Evolutionary conservation across 2,329 filamentous ascomycete species (phyloP), one percentile per base, ranked within the genome.

Genomic region (Cladophialophora yegresii): DNA sequence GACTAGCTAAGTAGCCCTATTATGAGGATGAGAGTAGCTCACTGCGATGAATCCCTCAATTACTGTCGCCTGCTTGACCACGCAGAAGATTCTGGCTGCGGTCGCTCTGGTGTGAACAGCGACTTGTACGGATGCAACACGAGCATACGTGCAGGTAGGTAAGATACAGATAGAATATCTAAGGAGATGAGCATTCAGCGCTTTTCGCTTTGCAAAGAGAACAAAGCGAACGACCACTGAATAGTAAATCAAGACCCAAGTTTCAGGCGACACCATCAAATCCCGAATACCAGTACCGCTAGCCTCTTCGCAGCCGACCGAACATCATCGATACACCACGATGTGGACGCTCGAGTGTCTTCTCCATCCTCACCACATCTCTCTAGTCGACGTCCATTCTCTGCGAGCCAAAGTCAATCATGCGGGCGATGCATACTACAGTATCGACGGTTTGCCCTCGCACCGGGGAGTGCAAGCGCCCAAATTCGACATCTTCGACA

Each of bases 401-500:
- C 36, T 65, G 23, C 58, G 63, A 8, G 63, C 58, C 12, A 65
- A 62, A 54, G 54, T 65, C 49, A 47, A 58, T 9, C 58, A 65
- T 26, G 26, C 40, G 9, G 63, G 63, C 13, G 63, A 65, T 47
- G 23, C 54, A 5, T 65, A 65, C 28, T 62, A 65, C 23, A 65
- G 62, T 36, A 45, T 65, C 33, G 63, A 65, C 28, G 58, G 53
- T 10, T n/a, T 65, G 36, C 63, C 63, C 8, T 65, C 63, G 33
- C 63, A 65, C 16, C 53, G 55, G 8, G 63, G 63, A 16, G 54
- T 65, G 9, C 36, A 58, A 7, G 58, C 63, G 13, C 63, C 63
- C 9, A 61, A 61, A 47, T 62, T 65, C 40, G 63, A 65, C n/a
- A 49, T 61, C 26, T 62, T 51, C 51, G 63, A 65, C n/a, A 23